Percentiles rank a stretch among this genome's conserved stretches.
Evolutionary conservation across 768 basidiomycete genomes (phyloP).

Genomic region (Mrakia frigida): DNA sequence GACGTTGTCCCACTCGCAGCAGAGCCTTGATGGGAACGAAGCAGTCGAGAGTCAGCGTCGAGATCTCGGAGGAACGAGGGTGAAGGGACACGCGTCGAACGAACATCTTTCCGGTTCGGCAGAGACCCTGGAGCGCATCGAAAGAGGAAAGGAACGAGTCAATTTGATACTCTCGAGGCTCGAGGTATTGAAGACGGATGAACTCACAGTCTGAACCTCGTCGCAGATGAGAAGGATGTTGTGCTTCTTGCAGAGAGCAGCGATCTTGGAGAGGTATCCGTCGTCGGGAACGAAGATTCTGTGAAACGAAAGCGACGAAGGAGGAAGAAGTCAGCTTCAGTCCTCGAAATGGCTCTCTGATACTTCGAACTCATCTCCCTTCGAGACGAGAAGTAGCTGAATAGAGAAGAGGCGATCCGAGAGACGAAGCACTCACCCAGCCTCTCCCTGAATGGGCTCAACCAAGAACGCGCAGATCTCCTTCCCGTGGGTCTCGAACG

Average conservation of each 20-base stretch:
- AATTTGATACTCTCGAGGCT: conserved; percentile 44
- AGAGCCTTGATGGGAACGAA: conserved; percentile 50
- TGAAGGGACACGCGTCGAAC: not conserved
- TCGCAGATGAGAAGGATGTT: conserved; percentile 96
- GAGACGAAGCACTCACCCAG: conserved; percentile 62
- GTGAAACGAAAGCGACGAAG: not conserved
- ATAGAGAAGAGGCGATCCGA: no score
- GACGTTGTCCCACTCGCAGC: conserved; percentile 77
- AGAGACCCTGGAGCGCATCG: conserved; percentile 60
- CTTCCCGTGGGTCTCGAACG: conserved; percentile 71
- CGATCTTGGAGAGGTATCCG: conserved; percentile 74
- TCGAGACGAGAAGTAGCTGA: no score
- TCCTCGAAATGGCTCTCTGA: no score
- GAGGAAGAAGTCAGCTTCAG: conserved; percentile 9
- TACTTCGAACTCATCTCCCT: no score
- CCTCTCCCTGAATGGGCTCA: conserved; percentile 99
- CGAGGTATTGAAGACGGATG: conserved; percentile 12
- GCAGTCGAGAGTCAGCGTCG: not conserved
- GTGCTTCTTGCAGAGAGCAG: conserved; percentile 80
- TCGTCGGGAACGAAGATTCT: conserved; percentile 87
- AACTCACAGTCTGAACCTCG: conserved; percentile 85
- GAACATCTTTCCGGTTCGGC: conserved; percentile 72
- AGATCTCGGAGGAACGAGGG: not conserved
- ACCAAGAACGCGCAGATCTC: conserved; percentile 88
- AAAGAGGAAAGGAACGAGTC: conserved; percentile 41